Evolutionary conservation across 1,284 basidiomycete species (phyloP).

Genomic region (Cutaneotrichosporon sp.): DNA sequence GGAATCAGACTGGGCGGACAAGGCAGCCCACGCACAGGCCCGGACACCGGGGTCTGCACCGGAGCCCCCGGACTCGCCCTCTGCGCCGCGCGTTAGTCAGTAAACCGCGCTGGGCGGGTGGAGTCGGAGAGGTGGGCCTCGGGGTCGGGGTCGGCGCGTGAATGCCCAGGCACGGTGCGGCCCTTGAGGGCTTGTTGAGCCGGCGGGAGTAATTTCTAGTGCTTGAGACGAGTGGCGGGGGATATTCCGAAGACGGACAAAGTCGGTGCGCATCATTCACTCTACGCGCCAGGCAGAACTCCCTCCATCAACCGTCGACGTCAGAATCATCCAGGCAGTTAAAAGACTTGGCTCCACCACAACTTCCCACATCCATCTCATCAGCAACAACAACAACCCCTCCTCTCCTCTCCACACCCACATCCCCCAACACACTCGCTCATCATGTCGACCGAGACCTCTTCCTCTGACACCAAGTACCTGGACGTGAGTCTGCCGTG

Average conservation of each 20-base stretch:
- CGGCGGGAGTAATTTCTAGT: background rate
- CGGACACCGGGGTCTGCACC: background rate
- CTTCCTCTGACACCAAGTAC: constrained; percentile 19
- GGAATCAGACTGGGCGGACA: background rate
- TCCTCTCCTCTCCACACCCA: background rate
- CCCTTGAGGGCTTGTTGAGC: background rate
- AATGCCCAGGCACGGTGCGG: background rate
- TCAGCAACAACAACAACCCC: background rate
- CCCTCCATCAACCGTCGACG: no score
- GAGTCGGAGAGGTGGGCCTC: background rate
- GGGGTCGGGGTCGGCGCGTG: background rate
- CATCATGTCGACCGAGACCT: constrained; percentile 1
- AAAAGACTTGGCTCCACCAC: constrained; percentile 1
- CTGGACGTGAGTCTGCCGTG: constrained; percentile 26
- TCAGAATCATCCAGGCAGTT: background rate
- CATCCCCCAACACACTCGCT: background rate
- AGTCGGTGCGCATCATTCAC: no score
- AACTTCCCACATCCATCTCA: background rate
- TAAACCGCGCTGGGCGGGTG: background rate
- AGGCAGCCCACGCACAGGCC: background rate
- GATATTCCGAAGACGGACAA: constrained; percentile 5
- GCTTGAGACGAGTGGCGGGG: no score
- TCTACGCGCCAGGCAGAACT: no score
- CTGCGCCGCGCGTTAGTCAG: no score
- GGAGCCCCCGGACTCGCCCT: background rate